phyloP scores from a whole-genome alignment of 352 stramenopile species.

The Phytopythium kandeliae region DNA sequence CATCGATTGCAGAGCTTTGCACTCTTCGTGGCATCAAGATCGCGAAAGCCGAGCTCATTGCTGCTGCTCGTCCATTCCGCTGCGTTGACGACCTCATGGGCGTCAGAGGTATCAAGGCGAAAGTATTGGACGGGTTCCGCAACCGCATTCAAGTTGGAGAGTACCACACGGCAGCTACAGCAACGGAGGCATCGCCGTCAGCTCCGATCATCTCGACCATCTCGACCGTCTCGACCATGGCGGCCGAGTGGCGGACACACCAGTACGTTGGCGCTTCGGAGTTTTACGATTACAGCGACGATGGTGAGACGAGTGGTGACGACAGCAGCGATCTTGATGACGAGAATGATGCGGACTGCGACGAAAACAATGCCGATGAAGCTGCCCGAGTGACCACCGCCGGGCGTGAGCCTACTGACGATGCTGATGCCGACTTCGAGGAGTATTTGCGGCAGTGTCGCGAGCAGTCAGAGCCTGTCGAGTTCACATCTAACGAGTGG shows the following conservation, averaged over 20 bases:
- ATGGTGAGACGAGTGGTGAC: constrained; percentile 2
- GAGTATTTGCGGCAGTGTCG: neutral
- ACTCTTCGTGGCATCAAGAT: constrained; percentile 35
- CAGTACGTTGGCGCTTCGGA: neutral
- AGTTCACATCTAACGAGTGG: neutral
- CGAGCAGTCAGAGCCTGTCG: neutral
- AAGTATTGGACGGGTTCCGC: constrained; percentile 18
- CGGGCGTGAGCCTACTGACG: neutral
- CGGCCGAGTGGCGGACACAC: neutral
- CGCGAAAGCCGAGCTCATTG: constrained; percentile 32
- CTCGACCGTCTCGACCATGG: neutral
- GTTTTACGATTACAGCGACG: constrained; percentile 2
- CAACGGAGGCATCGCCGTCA: neutral
- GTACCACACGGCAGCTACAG: neutral
- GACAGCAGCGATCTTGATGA: neutral
- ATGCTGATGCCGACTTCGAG: neutral
- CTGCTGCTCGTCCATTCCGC: constrained; percentile 37
- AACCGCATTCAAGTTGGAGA: constrained; percentile 8
- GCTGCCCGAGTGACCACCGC: neutral
- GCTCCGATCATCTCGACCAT: neutral
- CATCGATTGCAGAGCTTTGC: constrained; percentile 27
- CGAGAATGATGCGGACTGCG: neutral
- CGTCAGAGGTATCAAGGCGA: constrained; percentile 32
- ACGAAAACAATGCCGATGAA: neutral
- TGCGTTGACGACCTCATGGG: constrained; percentile 41